phyloP scores from a whole-genome alignment of 2,329 filamentous ascomycete species.

The Tolypocladium ovalisporum region DNA sequence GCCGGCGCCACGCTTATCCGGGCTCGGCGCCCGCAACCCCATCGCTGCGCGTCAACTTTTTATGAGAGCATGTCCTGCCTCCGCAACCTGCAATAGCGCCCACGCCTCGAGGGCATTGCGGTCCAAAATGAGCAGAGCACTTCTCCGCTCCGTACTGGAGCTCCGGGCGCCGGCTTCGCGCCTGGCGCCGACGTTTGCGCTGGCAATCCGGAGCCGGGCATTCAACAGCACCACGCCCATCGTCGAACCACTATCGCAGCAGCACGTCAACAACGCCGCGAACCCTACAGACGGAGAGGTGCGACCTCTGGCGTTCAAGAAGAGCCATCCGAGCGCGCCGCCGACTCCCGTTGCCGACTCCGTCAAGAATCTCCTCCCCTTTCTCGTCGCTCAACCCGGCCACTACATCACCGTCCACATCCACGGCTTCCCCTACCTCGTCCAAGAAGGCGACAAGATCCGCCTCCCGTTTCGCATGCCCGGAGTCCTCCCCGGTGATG shows the following conservation, averaged over 20 bases:
- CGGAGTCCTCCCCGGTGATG: slow-evolving; percentile 66
- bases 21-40: neutral
- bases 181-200: slow-evolving; percentile 12
- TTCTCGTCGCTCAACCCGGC: slow-evolving; percentile 59
- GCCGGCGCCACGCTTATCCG: slow-evolving; percentile 24
- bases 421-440: slow-evolving; percentile 68
- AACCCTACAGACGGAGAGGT: slow-evolving; percentile 21
- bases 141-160: slow-evolving; percentile 54
- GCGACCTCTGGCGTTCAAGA: slow-evolving; percentile 27
- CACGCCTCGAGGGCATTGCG: slow-evolving; percentile 12
- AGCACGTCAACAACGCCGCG: slow-evolving; percentile 24
- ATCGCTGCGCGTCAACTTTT: slow-evolving; percentile 8
- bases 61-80: slow-evolving; percentile 5
- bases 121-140: slow-evolving; percentile 42
- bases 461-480: slow-evolving; percentile 74
- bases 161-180: slow-evolving; percentile 32
- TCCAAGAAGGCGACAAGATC: slow-evolving; percentile 64
- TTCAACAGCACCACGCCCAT: slow-evolving; percentile 41
- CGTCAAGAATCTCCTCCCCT: slow-evolving; percentile 52
- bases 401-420: slow-evolving; percentile 76
- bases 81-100: slow-evolving; percentile 12
- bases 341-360: slow-evolving; percentile 38
- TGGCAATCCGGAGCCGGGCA: slow-evolving; percentile 18
- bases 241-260: slow-evolving; percentile 27
- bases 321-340: slow-evolving; percentile 24